Conservation (phyloP, 148 eudicot genomes). For the Heliosperma pusillum region DNA sequence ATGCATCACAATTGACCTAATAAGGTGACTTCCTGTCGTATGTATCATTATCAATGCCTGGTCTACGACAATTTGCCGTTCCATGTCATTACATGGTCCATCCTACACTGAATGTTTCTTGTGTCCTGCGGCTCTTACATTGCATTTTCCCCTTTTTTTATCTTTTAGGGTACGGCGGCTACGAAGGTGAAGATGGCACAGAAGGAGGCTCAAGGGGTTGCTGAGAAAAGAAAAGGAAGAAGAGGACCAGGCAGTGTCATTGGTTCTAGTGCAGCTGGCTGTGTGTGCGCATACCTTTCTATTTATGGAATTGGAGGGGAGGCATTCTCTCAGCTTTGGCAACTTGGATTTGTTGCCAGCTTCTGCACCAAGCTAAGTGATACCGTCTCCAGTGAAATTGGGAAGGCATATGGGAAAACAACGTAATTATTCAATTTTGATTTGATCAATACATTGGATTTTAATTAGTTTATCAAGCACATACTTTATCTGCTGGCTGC, state of each 20-base stretch:
- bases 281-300: conserved; percentile 86
- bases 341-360: conserved; percentile 93
- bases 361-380: conserved; percentile 96
- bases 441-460: not conserved
- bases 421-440: conserved; percentile 48
- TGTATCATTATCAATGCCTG: no score
- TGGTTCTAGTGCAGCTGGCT: conserved; percentile 98
- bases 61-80: not conserved
- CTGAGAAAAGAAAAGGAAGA: conserved; percentile 94
- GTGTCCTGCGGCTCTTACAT: not conserved
- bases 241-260: conserved; percentile 97
- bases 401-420: conserved; percentile 92
- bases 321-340: conserved; percentile 64
- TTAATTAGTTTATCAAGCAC: no score
- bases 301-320: conserved; percentile 66
- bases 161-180: conserved; percentile 75
- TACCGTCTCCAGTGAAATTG: conserved; percentile 95
- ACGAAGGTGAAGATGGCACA: conserved; percentile 94
- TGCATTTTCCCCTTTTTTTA: conserved; percentile 14
- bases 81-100: not conserved
- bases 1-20: no score
- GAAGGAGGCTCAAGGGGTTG: conserved; percentile 94
- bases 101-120: not conserved
- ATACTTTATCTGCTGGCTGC: not conserved
- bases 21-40: no score